These are phyloP conservation scores for Claviceps cyperi DNA, from an alignment of 2,329 filamentous ascomycete genomes.

Conservation along the genomic window DNA sequence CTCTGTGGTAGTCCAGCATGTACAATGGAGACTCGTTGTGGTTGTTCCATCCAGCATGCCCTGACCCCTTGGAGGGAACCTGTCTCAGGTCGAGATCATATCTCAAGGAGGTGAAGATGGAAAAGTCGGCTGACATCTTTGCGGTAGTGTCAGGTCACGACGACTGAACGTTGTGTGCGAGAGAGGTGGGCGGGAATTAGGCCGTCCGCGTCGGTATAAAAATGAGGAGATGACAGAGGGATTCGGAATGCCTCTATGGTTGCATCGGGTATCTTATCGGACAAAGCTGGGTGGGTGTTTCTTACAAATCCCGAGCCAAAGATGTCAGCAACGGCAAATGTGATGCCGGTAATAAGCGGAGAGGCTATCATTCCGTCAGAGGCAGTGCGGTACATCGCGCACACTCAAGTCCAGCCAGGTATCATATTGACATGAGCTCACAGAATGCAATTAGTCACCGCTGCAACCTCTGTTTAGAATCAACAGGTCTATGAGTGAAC, in stretches of 20 bases:
- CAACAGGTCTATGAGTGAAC: too few relatives aligned
- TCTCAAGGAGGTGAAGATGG: constrained; percentile 56
- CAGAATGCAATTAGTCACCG: constrained; percentile 4
- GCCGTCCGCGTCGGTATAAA: too few relatives aligned
- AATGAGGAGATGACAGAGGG: too few relatives aligned
- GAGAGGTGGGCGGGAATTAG: too few relatives aligned
- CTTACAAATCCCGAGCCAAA: too few relatives aligned
- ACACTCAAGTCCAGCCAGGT: background rate
- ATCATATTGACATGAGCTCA: background rate
- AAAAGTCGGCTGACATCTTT: constrained; percentile 32
- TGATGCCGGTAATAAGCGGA: background rate
- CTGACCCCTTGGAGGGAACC: constrained; percentile 23
- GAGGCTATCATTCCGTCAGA: background rate
- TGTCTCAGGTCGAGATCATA: constrained; percentile 47
- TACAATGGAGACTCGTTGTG: constrained; percentile 50
- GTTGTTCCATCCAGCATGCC: constrained; percentile 38
- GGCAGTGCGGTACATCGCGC: background rate
- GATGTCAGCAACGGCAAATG: too few relatives aligned
- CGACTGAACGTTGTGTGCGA: background rate
- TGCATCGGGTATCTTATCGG: too few relatives aligned
- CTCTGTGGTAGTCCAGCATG: constrained; percentile 64
- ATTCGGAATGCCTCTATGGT: too few relatives aligned
- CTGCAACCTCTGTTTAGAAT: too few relatives aligned
- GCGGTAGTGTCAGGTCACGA: background rate
- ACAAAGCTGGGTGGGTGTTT: too few relatives aligned